Base-by-base conservation (phyloP, 345 rosid species). In the Euclidium syriacum region DNA sequence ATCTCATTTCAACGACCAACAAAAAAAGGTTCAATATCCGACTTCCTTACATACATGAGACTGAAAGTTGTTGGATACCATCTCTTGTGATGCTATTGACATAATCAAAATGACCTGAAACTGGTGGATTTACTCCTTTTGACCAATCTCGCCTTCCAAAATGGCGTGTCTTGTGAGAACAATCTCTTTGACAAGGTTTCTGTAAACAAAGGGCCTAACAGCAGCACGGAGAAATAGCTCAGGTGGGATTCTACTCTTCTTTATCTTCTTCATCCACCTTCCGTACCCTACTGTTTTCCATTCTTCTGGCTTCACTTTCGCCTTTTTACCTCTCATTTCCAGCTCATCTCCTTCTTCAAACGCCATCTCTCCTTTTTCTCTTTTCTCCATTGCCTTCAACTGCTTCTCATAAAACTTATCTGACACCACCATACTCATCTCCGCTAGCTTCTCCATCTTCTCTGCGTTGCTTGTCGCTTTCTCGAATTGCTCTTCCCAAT, bases 101-200 rank as follows among this genome's bases (percentile, higher is more conserved):
- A 5, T 30, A 15, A 38, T 25, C 47, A 54, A n/a, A 34, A 53
- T 10, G 14, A 59, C 44, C 6, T 14, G 49, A 47, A n/a, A 49
- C 23, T 18, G 17, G 7, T 49, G 5, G 11, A 32, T 33, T 75
- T 74, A 81, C 15, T 77, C 76, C 10, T 78, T 78, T 25, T 67
- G 67, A 38, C 91, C 87, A 68, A 89, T 89, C 23, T 85, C 95
- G 46, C 91, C 95, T 32, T 92, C 98, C 73, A 89, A 63, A 62
- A 92, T 87, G 24, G 94, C 98, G 59, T 92, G 96, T 75, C 98
- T 89, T 26, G 95, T 89, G 40, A 92, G 69, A 53, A 87, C 96
- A 65, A 92, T 87, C 81, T 92, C 98, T 77, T 92, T 92, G 47
- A 92, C 96, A 22, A 89, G 94, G 73, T 92, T 89, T 66, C 91